A percentile compares a stretch with the other conserved stretches of the same genome.
These are phyloP conservation scores for Termitomyces sp. DNA, from an alignment of 768 basidiomycete species.

Conservation along the genomic window DNA sequence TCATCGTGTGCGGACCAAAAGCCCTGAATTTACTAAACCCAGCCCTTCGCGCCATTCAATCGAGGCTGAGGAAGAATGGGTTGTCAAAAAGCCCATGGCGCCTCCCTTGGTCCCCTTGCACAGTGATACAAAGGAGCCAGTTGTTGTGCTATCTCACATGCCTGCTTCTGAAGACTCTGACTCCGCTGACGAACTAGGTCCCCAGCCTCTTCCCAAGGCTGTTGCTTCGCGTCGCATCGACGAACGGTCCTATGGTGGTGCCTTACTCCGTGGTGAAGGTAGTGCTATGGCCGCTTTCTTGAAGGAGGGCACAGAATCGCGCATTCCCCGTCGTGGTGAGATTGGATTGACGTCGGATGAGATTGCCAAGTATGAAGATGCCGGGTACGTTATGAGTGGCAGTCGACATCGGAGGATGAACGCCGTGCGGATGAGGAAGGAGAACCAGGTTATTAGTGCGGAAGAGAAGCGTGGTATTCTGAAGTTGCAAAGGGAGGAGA, in stretches of 20 bases:
- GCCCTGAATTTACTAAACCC: constrained; percentile 24
- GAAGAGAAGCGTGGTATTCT: constrained; percentile 97
- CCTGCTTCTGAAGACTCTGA: constrained; percentile 34
- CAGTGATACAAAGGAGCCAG: constrained; percentile 5
- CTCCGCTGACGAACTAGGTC: constrained; percentile 66
- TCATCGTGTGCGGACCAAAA: constrained; percentile 18
- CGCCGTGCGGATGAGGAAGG: constrained; percentile 97
- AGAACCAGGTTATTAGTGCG: constrained; percentile 98
- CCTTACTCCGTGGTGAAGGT: constrained; percentile 90
- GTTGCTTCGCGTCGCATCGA: constrained; percentile 46
- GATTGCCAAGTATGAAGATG: constrained; percentile 82
- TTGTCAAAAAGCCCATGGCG: constrained; percentile 45
- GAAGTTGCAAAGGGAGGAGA: constrained; percentile 92
- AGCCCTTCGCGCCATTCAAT: constrained; percentile 24
- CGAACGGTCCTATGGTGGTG: constrained; percentile 85
- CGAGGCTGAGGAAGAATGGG: constrained; percentile 61
- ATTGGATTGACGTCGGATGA: constrained; percentile 87
- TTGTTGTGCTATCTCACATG: constrained; percentile 14
- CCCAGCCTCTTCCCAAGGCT: constrained; percentile 52
- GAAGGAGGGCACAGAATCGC: constrained; percentile 72
- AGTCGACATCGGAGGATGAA: constrained; percentile 96
- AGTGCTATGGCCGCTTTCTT: constrained; percentile 98
- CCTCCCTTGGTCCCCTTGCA: constrained; percentile 17
- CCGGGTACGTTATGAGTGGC: constrained; percentile 98
- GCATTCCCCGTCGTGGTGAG: constrained; percentile 98